Percentiles rank a stretch among this genome's conserved stretches.
phyloP scores from a whole-genome alignment of 2,329 filamentous ascomycete genomes.

The Fusarium pseudocircinatum region DNA sequence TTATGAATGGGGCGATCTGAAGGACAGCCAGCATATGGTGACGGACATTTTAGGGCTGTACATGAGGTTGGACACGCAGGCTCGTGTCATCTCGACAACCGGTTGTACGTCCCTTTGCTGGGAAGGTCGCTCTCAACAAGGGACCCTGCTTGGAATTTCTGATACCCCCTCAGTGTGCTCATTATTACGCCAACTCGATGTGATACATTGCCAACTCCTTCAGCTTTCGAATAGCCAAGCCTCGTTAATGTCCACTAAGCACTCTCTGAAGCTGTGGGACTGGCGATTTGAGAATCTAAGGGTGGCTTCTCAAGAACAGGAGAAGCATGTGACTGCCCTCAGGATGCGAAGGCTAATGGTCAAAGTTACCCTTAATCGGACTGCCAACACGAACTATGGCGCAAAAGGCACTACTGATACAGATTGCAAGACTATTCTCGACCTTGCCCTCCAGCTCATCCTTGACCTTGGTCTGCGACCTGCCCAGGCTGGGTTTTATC shows the following conservation, averaged over 20 bases:
- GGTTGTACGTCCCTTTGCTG: accelerated
- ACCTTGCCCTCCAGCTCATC: background rate
- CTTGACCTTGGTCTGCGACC: background rate
- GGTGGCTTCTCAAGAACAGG: background rate
- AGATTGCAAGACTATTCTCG: accelerated
- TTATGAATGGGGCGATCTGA: background rate
- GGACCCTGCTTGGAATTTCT: accelerated
- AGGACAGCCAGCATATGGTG: accelerated
- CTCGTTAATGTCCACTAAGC: accelerated
- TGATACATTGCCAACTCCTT: background rate
- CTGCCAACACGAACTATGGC: accelerated
- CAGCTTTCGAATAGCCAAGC: accelerated
- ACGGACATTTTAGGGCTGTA: background rate
- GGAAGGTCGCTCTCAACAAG: background rate
- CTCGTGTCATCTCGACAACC: background rate
- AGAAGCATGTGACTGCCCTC: background rate
- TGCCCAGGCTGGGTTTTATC: accelerated
- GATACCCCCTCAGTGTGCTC: background rate
- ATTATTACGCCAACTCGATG: background rate
- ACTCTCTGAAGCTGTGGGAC: background rate
- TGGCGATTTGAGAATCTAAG: accelerated
- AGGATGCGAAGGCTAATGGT: background rate
- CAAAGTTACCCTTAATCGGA: background rate
- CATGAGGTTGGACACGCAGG: background rate
- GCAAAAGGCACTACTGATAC: accelerated